phyloP scores from a whole-genome alignment of 805 yeast genomes.

The Saturnispora serradocipensis region DNA sequence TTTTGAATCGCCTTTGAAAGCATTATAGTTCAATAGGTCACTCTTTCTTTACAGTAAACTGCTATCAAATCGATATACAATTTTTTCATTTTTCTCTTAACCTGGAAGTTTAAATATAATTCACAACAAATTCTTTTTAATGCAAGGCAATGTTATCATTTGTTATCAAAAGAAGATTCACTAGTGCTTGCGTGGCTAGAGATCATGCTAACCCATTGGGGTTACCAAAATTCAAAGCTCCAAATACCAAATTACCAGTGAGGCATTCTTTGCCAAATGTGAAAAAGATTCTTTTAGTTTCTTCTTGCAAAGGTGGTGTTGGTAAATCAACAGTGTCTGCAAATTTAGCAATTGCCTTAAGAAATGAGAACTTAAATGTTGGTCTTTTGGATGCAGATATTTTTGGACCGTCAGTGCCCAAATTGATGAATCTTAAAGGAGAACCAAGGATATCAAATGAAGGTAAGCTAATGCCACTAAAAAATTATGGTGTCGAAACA shows the following conservation, averaged over 20 bases:
- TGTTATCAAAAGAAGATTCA: constrained; percentile 5
- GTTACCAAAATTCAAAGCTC: constrained; percentile 32
- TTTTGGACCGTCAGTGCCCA: constrained; percentile 80
- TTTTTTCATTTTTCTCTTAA: background rate
- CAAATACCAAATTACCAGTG: constrained; percentile 44
- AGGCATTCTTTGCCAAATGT: constrained; percentile 53
- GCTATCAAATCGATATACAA: background rate
- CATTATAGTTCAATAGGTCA: background rate
- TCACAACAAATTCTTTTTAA: background rate
- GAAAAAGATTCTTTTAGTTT: constrained; percentile 49
- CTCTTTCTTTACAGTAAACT: background rate
- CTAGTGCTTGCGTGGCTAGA: background rate
- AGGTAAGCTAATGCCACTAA: constrained; percentile 56
- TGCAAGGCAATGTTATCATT: background rate
- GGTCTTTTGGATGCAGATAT: constrained; percentile 76
- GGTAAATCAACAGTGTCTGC: constrained; percentile 71
- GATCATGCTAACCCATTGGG: constrained; percentile 48
- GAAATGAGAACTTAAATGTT: constrained; percentile 41
- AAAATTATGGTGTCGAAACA: constrained; percentile 66
- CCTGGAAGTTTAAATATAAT: background rate
- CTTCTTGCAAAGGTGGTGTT: constrained; percentile 77
- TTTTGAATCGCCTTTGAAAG: background rate
- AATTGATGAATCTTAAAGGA: constrained; percentile 54
- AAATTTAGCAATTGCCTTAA: constrained; percentile 58
- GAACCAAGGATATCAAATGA: constrained; percentile 49